These are phyloP conservation scores for Sugiyamaella chiloensis DNA, from an alignment of 805 yeast species.

Conservation along the genomic window DNA sequence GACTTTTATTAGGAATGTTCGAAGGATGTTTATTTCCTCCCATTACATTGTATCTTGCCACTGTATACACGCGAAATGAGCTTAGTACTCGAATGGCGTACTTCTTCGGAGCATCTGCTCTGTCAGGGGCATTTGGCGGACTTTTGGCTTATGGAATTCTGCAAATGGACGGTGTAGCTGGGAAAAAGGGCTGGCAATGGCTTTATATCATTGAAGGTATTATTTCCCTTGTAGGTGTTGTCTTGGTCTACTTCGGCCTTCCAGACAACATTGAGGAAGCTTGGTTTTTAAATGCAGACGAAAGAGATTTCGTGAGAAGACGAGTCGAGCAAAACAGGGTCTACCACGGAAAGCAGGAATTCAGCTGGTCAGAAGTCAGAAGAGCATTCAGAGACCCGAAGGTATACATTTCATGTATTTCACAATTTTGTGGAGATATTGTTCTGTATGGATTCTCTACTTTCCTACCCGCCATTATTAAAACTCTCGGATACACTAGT, in stretches of 20 bases:
- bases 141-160: slow-evolving; percentile 39
- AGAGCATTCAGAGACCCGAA: slow-evolving; percentile 16
- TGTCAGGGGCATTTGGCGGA: slow-evolving; percentile 39
- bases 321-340: slow-evolving; percentile 39
- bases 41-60: slow-evolving; percentile 31
- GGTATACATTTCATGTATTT: not conserved
- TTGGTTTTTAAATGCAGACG: slow-evolving; percentile 42
- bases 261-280: slow-evolving; percentile 57
- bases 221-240: slow-evolving; percentile 36
- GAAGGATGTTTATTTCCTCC: slow-evolving; percentile 48
- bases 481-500: slow-evolving; percentile 39
- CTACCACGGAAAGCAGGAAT: not conserved
- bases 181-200: slow-evolving; percentile 38
- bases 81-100: slow-evolving; percentile 39
- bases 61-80: slow-evolving; percentile 39
- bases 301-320: slow-evolving; percentile 38
- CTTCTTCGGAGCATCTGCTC: slow-evolving; percentile 33
- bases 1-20: slow-evolving; percentile 40
- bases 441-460: slow-evolving; percentile 26
- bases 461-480: slow-evolving; percentile 44
- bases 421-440: not conserved
- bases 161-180: slow-evolving; percentile 45
- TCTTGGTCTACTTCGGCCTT: slow-evolving; percentile 32
- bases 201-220: slow-evolving; percentile 43
- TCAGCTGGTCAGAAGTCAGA: slow-evolving; percentile 1